Evolutionary conservation across 306 rosid species (phyloP).

Genomic region (Pachyrhizus erosus): DNA sequence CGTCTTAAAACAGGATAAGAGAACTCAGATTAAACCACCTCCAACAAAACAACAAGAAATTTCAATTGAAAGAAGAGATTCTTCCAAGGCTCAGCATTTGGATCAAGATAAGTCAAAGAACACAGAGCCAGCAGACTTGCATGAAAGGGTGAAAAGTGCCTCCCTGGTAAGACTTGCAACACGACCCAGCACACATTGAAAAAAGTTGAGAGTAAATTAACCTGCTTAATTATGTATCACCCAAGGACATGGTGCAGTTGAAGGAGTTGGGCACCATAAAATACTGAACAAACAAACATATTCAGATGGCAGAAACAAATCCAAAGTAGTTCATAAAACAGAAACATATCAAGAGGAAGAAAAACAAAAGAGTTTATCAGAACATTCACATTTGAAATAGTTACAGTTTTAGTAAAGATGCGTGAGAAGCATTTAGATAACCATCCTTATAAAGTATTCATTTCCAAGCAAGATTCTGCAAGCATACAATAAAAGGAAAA

Average conservation of each 20-base stretch:
- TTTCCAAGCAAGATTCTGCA: constrained; percentile 2
- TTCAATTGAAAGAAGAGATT: constrained; percentile 37
- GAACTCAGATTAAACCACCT: constrained; percentile 60
- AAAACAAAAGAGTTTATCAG: constrained; percentile 34
- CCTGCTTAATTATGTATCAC: constrained; percentile 30
- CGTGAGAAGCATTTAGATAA: constrained; percentile 37
- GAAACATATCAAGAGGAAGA: constrained; percentile 46
- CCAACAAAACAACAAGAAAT: constrained; percentile 44
- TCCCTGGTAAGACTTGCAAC: constrained; percentile 40
- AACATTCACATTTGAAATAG: constrained; percentile 38
- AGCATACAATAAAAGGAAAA: constrained; percentile 24
- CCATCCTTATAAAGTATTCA: constrained; percentile 12
- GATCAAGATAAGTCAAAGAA: constrained; percentile 39
- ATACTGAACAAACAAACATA: constrained; percentile 34
- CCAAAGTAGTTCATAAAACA: constrained; percentile 34
- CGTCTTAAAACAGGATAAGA: constrained; percentile 61
- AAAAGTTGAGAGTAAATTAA: constrained; percentile 34
- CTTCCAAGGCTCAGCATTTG: constrained; percentile 33
- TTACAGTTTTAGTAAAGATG: constrained; percentile 42
- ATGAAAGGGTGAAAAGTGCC: constrained; percentile 24
- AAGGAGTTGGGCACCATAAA: constrained; percentile 41
- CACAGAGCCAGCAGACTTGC: constrained; percentile 18
- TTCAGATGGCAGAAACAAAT: constrained; percentile 34
- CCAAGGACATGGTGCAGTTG: constrained; percentile 23
- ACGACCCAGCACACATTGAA: constrained; percentile 11